These are phyloP conservation scores for Pseudopyricularia cyperi DNA, from an alignment of 2,329 filamentous ascomycete species.

Conservation along the genomic window DNA sequence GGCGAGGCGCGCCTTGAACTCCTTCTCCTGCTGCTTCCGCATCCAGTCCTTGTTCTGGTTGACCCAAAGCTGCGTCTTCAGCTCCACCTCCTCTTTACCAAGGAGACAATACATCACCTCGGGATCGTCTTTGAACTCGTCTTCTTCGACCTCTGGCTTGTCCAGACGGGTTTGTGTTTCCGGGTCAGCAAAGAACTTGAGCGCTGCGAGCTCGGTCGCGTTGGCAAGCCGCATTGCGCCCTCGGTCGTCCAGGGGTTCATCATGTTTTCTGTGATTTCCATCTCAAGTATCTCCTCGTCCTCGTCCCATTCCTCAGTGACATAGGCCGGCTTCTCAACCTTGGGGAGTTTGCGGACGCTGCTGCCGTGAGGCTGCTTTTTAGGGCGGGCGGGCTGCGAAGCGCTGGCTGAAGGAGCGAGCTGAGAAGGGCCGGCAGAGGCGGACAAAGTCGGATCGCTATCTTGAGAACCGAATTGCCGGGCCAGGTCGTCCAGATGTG, in stretches of 20 bases:
- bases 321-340: slow-evolving; percentile 32
- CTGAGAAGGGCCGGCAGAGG: neutral
- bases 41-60: slow-evolving; percentile 92
- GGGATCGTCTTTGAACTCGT: slow-evolving; percentile 80
- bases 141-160: slow-evolving; percentile 55
- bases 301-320: slow-evolving; percentile 48
- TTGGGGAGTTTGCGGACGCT: slow-evolving; percentile 1
- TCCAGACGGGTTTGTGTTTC: slow-evolving; percentile 23
- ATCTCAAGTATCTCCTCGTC: slow-evolving; percentile 54
- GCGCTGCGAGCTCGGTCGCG: slow-evolving; percentile 36
- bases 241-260: slow-evolving; percentile 40
- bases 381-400: neutral
- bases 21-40: slow-evolving; percentile 71
- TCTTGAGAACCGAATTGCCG: slow-evolving; percentile 28
- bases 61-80: slow-evolving; percentile 90
- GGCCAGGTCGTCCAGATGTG: slow-evolving; percentile 25
- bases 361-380: slow-evolving; percentile 10
- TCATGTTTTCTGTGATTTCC: slow-evolving; percentile 59
- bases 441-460: neutral
- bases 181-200: slow-evolving; percentile 22
- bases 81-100: slow-evolving; percentile 55
- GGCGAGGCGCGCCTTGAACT: slow-evolving; percentile 56
- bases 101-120: slow-evolving; percentile 76
- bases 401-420: neutral
- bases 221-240: slow-evolving; percentile 45